phyloP scores from a whole-genome alignment of 192 early-diverging fungal species.

The Phlyctochytrium bullatum region DNA sequence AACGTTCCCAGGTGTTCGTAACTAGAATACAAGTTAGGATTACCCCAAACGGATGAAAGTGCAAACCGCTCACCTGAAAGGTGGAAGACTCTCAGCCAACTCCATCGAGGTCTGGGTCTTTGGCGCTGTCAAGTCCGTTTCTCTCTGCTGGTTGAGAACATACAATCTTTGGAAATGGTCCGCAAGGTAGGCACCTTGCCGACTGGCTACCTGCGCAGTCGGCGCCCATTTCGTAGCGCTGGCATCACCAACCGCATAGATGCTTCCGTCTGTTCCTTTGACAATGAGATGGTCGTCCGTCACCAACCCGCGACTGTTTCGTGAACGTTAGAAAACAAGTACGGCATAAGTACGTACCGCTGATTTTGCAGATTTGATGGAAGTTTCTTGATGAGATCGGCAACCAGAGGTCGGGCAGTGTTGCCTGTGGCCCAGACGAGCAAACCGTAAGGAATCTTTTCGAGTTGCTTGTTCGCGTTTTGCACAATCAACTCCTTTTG shows the following conservation, averaged over 20 bases:
- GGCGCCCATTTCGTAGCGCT: slow-evolving; percentile 73
- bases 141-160: slow-evolving; percentile 16
- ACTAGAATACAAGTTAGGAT: slow-evolving; percentile 46
- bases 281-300: slow-evolving; percentile 72
- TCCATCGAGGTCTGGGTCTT: slow-evolving; percentile 5
- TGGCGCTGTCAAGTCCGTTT: background rate
- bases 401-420: slow-evolving; percentile 63
- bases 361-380: slow-evolving; percentile 57
- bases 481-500: slow-evolving; percentile 71
- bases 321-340: background rate
- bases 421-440: slow-evolving; percentile 89
- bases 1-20: slow-evolving; percentile 85
- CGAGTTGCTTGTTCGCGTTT: slow-evolving; percentile 56
- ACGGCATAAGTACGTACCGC: slow-evolving; percentile 20
- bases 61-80: slow-evolving; percentile 11
- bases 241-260: slow-evolving; percentile 74
- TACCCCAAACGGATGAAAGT: background rate
- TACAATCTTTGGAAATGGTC: slow-evolving; percentile 64
- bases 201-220: slow-evolving; percentile 82
- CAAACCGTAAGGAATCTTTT: slow-evolving; percentile 69
- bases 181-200: slow-evolving; percentile 87
- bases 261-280: slow-evolving; percentile 50
- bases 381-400: slow-evolving; percentile 63
- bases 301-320: slow-evolving; percentile 61
- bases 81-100: slow-evolving; percentile 13